These are phyloP conservation scores for Logfia minima DNA, from an alignment of 129 eudicot species.

Conservation along the genomic window DNA sequence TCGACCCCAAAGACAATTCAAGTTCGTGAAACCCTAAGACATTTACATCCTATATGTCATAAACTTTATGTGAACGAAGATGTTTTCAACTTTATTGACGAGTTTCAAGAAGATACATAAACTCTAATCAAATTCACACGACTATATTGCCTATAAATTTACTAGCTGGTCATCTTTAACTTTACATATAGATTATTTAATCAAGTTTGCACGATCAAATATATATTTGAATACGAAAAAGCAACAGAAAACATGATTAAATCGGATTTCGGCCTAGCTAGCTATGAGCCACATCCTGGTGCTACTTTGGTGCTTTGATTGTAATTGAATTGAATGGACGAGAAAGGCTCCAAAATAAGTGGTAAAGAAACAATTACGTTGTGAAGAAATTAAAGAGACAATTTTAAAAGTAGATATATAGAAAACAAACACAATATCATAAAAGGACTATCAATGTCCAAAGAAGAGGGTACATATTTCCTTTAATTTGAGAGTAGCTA, in stretches of 20 bases:
- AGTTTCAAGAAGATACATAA: too few species aligned
- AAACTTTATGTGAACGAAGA: too few species aligned
- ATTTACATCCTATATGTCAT: too few species aligned
- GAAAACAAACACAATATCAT: slow-evolving; percentile 32
- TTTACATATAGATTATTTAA: background rate
- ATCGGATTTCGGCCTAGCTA: background rate
- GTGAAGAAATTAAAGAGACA: background rate
- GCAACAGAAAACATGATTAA: slow-evolving; percentile 8
- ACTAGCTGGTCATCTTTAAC: background rate
- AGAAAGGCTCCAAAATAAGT: slow-evolving; percentile 24
- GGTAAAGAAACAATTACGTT: background rate
- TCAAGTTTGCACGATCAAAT: background rate
- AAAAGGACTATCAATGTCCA: slow-evolving; percentile 38
- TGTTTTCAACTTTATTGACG: too few species aligned
- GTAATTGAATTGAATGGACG: slow-evolving; percentile 23
- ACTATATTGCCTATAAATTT: background rate
- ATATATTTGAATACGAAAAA: background rate
- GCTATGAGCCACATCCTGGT: slow-evolving; percentile 3
- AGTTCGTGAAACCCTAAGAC: too few species aligned
- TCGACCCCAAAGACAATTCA: too few species aligned
- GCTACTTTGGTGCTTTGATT: slow-evolving; percentile 11
- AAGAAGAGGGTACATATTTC: slow-evolving; percentile 42
- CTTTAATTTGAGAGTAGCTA: slow-evolving; percentile 25
- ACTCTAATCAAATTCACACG: too few species aligned
- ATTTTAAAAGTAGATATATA: background rate